Evolutionary conservation across 495 filamentous ascomycete species (phyloP).

Genomic region (Daldinia grandis): DNA sequence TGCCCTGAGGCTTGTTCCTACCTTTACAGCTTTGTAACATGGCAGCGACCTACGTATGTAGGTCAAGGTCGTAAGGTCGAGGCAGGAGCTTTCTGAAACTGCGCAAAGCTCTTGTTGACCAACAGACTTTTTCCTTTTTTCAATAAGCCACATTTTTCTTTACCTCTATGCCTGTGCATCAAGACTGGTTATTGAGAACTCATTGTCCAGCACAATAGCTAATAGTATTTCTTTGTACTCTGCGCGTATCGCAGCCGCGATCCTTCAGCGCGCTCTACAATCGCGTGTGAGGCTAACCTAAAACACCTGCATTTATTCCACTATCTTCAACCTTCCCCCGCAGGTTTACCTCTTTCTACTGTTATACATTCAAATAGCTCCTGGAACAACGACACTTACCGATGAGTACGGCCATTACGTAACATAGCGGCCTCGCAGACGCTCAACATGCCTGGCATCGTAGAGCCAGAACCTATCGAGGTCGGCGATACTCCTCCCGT

Average conservation of each 20-base stretch:
- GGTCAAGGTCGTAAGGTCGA: neutral
- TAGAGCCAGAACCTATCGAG: conserved; percentile 37
- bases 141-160: neutral
- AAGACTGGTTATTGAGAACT: neutral
- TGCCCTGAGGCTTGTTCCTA: neutral
- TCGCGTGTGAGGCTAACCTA: neutral
- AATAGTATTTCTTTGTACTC: neutral
- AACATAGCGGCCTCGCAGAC: conserved; percentile 35
- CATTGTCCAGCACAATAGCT: neutral
- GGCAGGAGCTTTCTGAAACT: neutral
- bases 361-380: neutral
- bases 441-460: conserved; percentile 43
- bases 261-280: neutral
- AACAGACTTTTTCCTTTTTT: neutral
- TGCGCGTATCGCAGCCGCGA: conserved; percentile 1
- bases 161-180: neutral
- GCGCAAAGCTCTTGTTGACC: neutral
- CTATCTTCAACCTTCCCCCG: conserved; percentile 1
- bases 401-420: conserved; percentile 35
- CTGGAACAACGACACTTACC: conserved; percentile 2
- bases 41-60: neutral
- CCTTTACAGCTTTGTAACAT: neutral
- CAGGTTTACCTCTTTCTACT: neutral
- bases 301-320: neutral
- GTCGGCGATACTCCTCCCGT: conserved; percentile 36